A percentile compares a stretch with the other conserved stretches of the same genome.
phyloP scores from a whole-genome alignment of 306 rosid genomes.

The Acacia melanoxylon region DNA sequence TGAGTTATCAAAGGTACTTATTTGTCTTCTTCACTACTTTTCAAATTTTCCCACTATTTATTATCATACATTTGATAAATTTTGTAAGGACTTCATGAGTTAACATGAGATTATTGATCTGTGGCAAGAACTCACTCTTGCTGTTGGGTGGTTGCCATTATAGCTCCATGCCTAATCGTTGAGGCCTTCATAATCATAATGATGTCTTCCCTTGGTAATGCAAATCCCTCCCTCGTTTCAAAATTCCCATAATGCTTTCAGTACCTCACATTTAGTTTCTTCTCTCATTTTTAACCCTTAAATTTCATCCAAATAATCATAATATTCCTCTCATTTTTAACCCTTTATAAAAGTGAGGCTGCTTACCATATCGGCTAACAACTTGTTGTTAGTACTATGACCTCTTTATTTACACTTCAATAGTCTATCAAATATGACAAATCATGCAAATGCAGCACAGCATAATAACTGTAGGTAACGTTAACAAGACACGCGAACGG shows the following conservation, averaged over 20 bases:
- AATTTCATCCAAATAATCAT: background rate
- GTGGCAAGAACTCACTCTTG: background rate
- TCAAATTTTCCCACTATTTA: too few relatives aligned
- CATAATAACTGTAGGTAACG: background rate
- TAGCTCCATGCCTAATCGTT: background rate
- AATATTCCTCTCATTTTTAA: background rate
- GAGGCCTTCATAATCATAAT: background rate
- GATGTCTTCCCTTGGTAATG: background rate
- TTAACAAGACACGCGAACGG: background rate
- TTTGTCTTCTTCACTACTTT: too few relatives aligned
- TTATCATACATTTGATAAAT: too few relatives aligned
- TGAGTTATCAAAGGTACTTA: too few relatives aligned
- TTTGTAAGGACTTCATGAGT: background rate
- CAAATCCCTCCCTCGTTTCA: background rate
- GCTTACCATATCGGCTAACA: too few relatives aligned
- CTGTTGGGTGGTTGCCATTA: background rate
- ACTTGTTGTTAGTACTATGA: too few relatives aligned
- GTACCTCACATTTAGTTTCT: background rate
- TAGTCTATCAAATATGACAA: too few relatives aligned
- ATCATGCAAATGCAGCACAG: background rate
- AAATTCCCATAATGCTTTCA: background rate
- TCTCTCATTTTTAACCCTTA: background rate
- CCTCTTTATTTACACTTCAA: too few relatives aligned
- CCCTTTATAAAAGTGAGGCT: background rate
- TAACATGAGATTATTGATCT: too few relatives aligned